Base-by-base conservation (phyloP, 2,329 filamentous ascomycete genomes). In the Trichophyton rubrum region DNA sequence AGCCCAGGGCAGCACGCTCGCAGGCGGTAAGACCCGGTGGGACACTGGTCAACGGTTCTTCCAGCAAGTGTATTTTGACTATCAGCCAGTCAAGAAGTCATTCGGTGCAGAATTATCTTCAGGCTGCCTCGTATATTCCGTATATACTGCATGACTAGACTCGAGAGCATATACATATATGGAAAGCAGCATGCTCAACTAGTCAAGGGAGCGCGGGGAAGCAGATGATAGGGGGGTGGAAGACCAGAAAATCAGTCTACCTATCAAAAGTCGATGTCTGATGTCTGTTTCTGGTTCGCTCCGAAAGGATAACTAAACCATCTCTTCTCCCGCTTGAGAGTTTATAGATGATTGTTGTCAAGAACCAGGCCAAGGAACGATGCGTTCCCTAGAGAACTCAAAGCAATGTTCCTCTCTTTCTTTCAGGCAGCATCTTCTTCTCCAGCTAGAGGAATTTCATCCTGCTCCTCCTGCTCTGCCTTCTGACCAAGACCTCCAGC, bases 1-100 rank as follows among this genome's bases (percentile, higher is more conserved):
- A 47, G 11, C 43, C 41, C 43, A 47, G 17, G 17, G 43, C 43
- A 47, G 43, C 43, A 47, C 43, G 43, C 43, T 22, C 43, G 43
- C 43, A 47, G 43, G 13, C 43, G 43, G 43, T 47, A 47, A 47
- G 43, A 47, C 43, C 43, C 43, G 17, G 43, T 17, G 43, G 43
- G 17, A 53, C 22, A 53, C 49, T 53, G 27, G 49, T 33, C 49
- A 53, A 53, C 49, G 49, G 49, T 53, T 53, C 49, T 53, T 53
- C 49, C 30, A 30, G 20, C 49, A 53, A 30, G 20, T 47, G 17
- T 15, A 24, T 53, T 30, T 53, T 53, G 49, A 53, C 11, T 5
- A 53, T 33, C 49, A 33, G 24, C 49, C 49, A 24, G 24, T 53
- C n/a, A 33, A 9, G 22, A 30, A 53, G 27, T 33, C 49, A 30